Percentiles rank a stretch among this genome's conserved stretches.
Conservation (phyloP, 805 yeast species). For the Candida chilensis region DNA sequence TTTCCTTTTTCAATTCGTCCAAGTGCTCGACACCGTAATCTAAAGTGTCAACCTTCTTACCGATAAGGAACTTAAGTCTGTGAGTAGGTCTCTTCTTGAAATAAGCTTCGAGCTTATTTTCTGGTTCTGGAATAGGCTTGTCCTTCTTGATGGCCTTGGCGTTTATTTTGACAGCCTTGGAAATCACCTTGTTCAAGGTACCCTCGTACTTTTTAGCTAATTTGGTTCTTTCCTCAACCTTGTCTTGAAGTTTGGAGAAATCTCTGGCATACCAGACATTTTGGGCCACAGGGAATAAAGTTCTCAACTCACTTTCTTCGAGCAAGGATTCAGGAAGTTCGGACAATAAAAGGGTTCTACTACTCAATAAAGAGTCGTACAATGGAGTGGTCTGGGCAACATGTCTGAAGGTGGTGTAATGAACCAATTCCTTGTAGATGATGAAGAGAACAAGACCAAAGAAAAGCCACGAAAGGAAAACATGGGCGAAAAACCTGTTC, state of each 20-base stretch:
- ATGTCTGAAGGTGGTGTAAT: conserved; percentile 65
- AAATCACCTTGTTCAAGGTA: conserved; percentile 50
- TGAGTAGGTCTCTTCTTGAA: conserved; percentile 84
- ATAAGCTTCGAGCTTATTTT: conserved; percentile 49
- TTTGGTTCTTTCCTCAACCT: conserved; percentile 56
- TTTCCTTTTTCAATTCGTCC: conserved; percentile 60
- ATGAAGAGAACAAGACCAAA: conserved; percentile 59
- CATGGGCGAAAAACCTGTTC: conserved; percentile 65
- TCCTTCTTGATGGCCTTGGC: conserved; percentile 50
- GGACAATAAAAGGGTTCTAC: conserved; percentile 66
- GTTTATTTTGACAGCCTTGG: conserved; percentile 49
- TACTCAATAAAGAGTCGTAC: conserved; percentile 58
- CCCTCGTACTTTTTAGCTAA: conserved; percentile 54
- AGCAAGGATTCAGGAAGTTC: conserved; percentile 46
- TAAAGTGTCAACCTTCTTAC: conserved; percentile 81
- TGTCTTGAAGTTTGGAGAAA: conserved; percentile 43
- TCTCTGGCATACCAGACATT: conserved; percentile 60
- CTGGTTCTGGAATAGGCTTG: conserved; percentile 45
- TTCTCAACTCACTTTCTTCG: conserved; percentile 39
- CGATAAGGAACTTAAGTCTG: conserved; percentile 58
- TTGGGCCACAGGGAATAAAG: conserved; percentile 55
- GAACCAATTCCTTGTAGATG: conserved; percentile 67
- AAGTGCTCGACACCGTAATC: conserved; percentile 60
- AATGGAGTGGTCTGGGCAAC: conserved; percentile 65
- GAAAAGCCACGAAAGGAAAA: conserved; percentile 65